Percentiles rank a stretch among this genome's conserved stretches.
phyloP scores from a whole-genome alignment of 352 stramenopile genomes.

The Phytophthora chlamydospora region DNA sequence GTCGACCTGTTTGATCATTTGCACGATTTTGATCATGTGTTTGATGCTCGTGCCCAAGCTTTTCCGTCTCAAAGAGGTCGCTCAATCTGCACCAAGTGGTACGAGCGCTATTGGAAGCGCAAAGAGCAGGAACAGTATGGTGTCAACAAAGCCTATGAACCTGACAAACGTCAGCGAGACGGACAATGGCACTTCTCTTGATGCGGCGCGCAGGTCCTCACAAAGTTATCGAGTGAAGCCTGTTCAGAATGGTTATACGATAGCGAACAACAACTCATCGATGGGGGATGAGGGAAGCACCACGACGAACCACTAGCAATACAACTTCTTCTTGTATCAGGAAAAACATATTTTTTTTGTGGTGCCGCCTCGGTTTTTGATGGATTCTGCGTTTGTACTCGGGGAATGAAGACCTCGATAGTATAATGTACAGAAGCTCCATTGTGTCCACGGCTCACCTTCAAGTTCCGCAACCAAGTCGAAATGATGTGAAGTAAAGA shows the following conservation, averaged over 20 bases:
- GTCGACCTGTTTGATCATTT: slow-evolving; percentile 35
- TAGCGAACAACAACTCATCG: slow-evolving; percentile 6
- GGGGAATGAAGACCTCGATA: no score
- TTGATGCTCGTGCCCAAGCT: slow-evolving; percentile 56
- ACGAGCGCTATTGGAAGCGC: no score
- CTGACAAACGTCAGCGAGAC: slow-evolving; percentile 4
- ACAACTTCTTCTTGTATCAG: neutral
- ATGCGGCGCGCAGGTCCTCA: neutral
- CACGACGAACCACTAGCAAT: slow-evolving; percentile 9
- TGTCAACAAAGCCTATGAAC: neutral
- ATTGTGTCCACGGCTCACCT: no score
- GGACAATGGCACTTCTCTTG: neutral
- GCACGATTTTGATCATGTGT: slow-evolving; percentile 42
- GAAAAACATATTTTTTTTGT: no score
- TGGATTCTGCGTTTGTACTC: no score
- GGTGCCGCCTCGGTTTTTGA: no score
- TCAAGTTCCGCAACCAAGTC: no score
- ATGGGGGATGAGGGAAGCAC: neutral
- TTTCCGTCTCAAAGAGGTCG: slow-evolving; percentile 38
- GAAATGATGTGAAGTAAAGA: no score
- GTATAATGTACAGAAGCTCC: no score
- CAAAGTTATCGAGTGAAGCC: slow-evolving; percentile 23
- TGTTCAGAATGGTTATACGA: slow-evolving; percentile 1
- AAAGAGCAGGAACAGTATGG: slow-evolving; percentile 9
- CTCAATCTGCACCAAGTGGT: neutral